These are phyloP conservation scores for Botrytis fragariae DNA, from an alignment of 2,329 filamentous ascomycete species.

Conservation along the genomic window DNA sequence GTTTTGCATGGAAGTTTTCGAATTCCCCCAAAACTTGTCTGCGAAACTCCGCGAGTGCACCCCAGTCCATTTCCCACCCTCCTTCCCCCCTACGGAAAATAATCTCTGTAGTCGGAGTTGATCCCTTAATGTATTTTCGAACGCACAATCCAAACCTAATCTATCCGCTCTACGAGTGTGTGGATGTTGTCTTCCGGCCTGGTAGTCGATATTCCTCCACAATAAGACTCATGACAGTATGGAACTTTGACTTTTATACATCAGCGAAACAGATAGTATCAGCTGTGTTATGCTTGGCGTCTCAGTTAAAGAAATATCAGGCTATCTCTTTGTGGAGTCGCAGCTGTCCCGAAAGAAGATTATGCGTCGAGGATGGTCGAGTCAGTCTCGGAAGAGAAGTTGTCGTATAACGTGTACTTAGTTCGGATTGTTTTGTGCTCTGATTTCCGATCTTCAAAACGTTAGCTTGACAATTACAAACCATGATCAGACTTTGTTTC, in stretches of 20 bases:
- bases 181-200: background rate
- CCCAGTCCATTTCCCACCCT: fast-evolving
- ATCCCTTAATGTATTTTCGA: background rate
- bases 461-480: background rate
- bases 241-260: fast-evolving
- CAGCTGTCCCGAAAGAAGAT: background rate
- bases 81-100: background rate
- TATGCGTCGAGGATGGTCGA: fast-evolving
- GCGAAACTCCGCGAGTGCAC: background rate
- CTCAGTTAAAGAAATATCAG: background rate
- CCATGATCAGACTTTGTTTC: background rate
- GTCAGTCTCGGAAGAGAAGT: background rate
- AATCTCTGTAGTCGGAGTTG: no score
- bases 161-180: background rate
- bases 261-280: background rate
- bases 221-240: background rate
- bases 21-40: background rate
- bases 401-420: background rate
- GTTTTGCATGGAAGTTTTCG: fast-evolving
- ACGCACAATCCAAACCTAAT: background rate
- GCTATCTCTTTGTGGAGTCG: background rate
- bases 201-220: no score
- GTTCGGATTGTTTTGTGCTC: background rate
- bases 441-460: background rate
- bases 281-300: background rate